A percentile compares a stretch with the other conserved stretches of the same genome.
phyloP scores from a whole-genome alignment of 805 yeast species.

The Blastobotrys peoriensis region DNA sequence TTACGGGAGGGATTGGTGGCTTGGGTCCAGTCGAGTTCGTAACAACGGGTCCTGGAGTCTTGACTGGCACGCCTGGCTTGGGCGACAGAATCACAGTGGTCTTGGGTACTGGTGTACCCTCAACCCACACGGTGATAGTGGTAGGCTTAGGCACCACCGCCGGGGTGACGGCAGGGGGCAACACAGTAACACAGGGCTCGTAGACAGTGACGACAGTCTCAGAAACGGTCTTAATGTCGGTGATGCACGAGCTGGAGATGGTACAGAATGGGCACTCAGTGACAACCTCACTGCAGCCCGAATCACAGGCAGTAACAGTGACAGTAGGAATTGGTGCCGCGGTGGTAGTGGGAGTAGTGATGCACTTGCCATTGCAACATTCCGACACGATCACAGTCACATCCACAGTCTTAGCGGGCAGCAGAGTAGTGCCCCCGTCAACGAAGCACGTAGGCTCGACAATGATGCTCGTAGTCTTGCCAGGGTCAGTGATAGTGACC shows the following conservation, averaged over 20 bases:
- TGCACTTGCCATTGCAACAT: background rate
- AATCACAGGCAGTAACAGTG: background rate
- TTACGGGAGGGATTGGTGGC: background rate
- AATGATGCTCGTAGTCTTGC: background rate
- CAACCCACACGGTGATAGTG: background rate
- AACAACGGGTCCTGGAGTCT: background rate
- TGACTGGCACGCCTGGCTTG: background rate
- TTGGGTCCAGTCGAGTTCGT: background rate
- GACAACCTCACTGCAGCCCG: background rate
- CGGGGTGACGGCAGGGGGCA: background rate
- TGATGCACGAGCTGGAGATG: background rate
- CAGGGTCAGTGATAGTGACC: background rate
- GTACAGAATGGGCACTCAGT: background rate
- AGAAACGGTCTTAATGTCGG: background rate
- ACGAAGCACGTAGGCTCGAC: background rate
- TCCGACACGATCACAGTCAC: background rate
- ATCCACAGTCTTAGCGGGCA: background rate
- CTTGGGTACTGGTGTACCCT: background rate
- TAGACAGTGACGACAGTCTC: background rate
- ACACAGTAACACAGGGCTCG: background rate
- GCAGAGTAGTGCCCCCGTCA: background rate
- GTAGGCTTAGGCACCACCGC: background rate
- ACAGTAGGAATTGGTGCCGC: background rate
- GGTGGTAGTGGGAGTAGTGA: background rate
- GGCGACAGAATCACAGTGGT: background rate